Percentiles rank a stretch among this genome's conserved stretches.
phyloP scores from a whole-genome alignment of 2,329 filamentous ascomycete genomes.

The Chrysoporthe austroafricana region DNA sequence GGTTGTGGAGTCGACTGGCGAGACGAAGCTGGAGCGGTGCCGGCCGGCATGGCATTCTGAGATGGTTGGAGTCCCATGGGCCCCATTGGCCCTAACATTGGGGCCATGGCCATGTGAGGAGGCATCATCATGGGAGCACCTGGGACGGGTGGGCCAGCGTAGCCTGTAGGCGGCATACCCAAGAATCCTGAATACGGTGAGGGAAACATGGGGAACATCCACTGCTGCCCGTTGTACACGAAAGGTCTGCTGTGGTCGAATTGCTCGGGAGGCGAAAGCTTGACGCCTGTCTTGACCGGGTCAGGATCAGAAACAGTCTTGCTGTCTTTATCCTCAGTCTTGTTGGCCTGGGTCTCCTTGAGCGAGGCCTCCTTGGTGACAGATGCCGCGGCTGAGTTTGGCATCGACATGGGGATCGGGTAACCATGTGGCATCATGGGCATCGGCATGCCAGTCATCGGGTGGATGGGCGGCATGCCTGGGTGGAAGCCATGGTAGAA shows the following conservation, averaged over 20 bases:
- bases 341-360: conserved; percentile 36
- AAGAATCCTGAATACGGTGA: conserved; percentile 31
- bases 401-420: conserved; percentile 30
- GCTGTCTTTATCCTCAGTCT: conserved; percentile 36
- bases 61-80: conserved; percentile 13
- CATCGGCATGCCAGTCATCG: conserved; percentile 46
- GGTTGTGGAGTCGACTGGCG: conserved; percentile 31
- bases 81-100: conserved; percentile 27
- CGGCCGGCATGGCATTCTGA: conserved; percentile 11
- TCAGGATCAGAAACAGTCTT: conserved; percentile 15
- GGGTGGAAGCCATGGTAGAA: conserved; percentile 35
- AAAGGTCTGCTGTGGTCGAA: conserved; percentile 52
- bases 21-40: conserved; percentile 28
- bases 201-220: conserved; percentile 42
- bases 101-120: conserved; percentile 30
- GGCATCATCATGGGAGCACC: conserved; percentile 34
- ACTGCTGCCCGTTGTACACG: conserved; percentile 50
- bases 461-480: conserved; percentile 38
- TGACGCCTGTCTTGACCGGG: conserved; percentile 39
- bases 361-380: conserved; percentile 20
- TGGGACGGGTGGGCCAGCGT: conserved; percentile 26
- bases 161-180: conserved; percentile 26
- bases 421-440: conserved; percentile 41
- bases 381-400: conserved; percentile 21
- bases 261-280: conserved; percentile 47